Conservation (phyloP, 306 rosid species). For the Begonia peltatifolia region DNA sequence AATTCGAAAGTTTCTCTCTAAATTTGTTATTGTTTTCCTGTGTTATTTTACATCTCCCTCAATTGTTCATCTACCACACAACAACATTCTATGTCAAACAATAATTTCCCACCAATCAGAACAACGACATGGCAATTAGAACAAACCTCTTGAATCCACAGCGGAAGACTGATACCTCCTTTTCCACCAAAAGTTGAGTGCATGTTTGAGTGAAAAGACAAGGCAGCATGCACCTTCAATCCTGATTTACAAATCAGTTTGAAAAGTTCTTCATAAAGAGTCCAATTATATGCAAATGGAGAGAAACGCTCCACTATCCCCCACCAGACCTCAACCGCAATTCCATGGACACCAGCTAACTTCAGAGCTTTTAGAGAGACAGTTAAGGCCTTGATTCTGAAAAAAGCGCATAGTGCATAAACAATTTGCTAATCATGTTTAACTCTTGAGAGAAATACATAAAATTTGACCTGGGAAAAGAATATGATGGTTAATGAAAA, state of each 20-base stretch:
- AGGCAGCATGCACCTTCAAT: slow-evolving; percentile 29
- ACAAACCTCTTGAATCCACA: slow-evolving; percentile 25
- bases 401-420: not conserved
- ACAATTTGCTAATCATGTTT: too few relatives aligned
- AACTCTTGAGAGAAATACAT: too few relatives aligned
- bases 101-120: too few relatives aligned
- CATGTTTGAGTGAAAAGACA: slow-evolving; percentile 26
- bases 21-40: too few relatives aligned
- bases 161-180: slow-evolving; percentile 25
- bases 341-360: slow-evolving; percentile 29
- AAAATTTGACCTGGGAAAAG: too few relatives aligned
- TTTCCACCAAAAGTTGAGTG: slow-evolving; percentile 10
- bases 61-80: too few relatives aligned
- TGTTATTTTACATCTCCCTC: too few relatives aligned
- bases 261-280: slow-evolving; percentile 21
- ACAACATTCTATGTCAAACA: too few relatives aligned
- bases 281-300: slow-evolving; percentile 20
- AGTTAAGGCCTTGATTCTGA: slow-evolving; percentile 24
- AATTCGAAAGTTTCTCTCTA: too few relatives aligned
- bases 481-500: too few relatives aligned
- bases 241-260: slow-evolving; percentile 16
- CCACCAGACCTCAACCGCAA: slow-evolving; percentile 36
- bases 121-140: not conserved
- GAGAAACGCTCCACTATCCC: slow-evolving; percentile 27
- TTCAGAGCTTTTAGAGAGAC: slow-evolving; percentile 26